Conservation (phyloP, 2,329 filamentous ascomycete species). For the Fusarium goolgardi region DNA sequence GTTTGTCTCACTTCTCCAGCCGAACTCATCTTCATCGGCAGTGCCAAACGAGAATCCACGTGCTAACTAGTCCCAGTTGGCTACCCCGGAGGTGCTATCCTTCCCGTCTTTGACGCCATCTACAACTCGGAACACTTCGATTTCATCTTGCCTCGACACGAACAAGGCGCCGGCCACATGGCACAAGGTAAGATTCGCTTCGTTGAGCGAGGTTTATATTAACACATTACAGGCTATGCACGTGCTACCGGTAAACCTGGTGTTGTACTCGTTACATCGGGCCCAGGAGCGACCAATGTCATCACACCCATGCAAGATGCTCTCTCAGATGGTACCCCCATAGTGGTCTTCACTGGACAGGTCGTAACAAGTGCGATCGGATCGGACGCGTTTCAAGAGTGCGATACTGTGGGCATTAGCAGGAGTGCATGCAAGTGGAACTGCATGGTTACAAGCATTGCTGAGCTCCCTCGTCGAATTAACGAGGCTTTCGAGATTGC, state of each 20-base stretch:
- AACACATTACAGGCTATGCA: conserved; percentile 69
- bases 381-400: conserved; percentile 89
- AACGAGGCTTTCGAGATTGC: conserved; percentile 99
- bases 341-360: conserved; percentile 97
- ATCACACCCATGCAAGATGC: conserved; percentile 97
- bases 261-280: conserved; percentile 96
- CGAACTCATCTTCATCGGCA: neutral
- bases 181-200: conserved; percentile 74
- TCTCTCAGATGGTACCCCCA: conserved; percentile 91
- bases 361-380: conserved; percentile 91
- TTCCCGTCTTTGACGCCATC: conserved; percentile 98
- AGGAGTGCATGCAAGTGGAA: conserved; percentile 79
- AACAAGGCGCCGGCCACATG: conserved; percentile 99
- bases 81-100: conserved; percentile 95
- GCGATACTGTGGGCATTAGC: conserved; percentile 70
- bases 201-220: neutral
- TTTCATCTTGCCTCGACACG: conserved; percentile 93
- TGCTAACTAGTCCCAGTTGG: conserved; percentile 64
- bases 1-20: conserved; percentile 65
- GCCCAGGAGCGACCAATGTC: conserved; percentile 95
- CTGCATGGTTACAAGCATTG: conserved; percentile 96
- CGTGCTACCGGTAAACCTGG: conserved; percentile 93
- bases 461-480: conserved; percentile 91
- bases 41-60: neutral
- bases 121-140: conserved; percentile 98